Evolutionary conservation across 495 filamentous ascomycete species (phyloP), one percentile per base, ranked within the genome.

Genomic region (Lepidopterella palustris): DNA sequence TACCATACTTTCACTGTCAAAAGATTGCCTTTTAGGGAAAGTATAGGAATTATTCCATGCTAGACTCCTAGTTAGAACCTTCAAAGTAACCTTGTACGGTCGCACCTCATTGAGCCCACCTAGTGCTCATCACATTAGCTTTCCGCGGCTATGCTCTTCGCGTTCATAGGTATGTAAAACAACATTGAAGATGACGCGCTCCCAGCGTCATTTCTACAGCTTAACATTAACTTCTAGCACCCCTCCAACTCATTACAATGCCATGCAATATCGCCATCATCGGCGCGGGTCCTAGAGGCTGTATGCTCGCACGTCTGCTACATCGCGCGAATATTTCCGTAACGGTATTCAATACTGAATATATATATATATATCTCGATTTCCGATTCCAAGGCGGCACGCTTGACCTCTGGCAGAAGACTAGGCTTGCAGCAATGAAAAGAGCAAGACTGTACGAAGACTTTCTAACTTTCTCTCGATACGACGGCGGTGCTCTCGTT

Each of bases 291-390:
- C 83, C 82, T 21, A 77, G 74, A 3, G 83, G 84, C 24, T 73
- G 82, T 20, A 80, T 78, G 3, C 75, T 86, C 10, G 81, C 78
- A n/a, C 73, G 75, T 45, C 71, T 87, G 35, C 76, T 87, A 10
- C 72, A 79, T 52, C 60, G 64, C 25, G 66, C 74, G 45, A 64
- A 66, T 23, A 79, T 83, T 55, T 60, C 68, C n/a, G 74, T 70
- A 52, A 74, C 74, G 1, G 71, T 87, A 61, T 85, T 77, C 66
- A 83, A 87, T 65, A 71, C 71, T 24, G 80, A 81, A 48, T n/a
- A n/a, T n/a, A n/a, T n/a, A n/a, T n/a, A n/a, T n/a, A 53, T 63
- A 23, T 68, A 68, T n/a, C 70, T 71, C 35, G 32, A 62, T 4
- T 64, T 66, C 5, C 71, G 71, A 18, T 65, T 68, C n/a, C 76